Base-by-base conservation (phyloP, 2,329 filamentous ascomycete species). In the Knufia fluminis region DNA sequence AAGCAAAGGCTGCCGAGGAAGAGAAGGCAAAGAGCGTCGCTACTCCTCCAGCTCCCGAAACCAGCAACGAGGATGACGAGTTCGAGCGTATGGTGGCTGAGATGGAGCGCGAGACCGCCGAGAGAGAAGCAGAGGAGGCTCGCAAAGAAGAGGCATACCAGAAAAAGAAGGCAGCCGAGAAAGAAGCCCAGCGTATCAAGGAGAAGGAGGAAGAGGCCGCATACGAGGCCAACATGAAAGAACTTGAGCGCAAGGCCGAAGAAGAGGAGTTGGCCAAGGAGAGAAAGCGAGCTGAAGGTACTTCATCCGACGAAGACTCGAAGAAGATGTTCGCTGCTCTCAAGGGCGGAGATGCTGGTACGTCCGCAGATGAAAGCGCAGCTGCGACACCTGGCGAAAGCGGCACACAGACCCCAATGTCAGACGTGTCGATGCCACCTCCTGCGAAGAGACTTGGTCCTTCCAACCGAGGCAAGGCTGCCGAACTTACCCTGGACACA, bases 401-500 rank as follows among this genome's bases (percentile, higher is more conserved):
- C 47, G 69, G 70, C 48, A 63, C 66, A 48, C 68, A 64, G n/a
- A 74, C 71, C 14, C 71, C 71, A 19, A 62, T 66, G 32, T 71
- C 69, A 6, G 71, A 72, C 52, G 60, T 60, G 19, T 68, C 68
- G 4, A 71, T 72, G 67, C 66, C 67, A 20, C 75, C 68, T 57
- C 72, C 69, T 62, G 56, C 66, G n/a, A 83, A 82, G 65, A 64
- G 73, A 16, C 67, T 76, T 39, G 71, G 73, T 50, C 71, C 71
- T 26, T 75, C 80, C 60, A 89, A 88, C 68, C 80, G 75, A 19
- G 63, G 73, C 52, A 96, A 95, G 76, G 91, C 92, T 44, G 82
- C 85, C 52, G 84, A 87, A 39, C 82, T 98, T 57, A 96, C 96
- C 70, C 77, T 97, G 54, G 80, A 89, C 49, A 94, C 85, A 55